Conservation (phyloP, 2,329 filamentous ascomycete species). For the Pseudocercospora fuligena region DNA sequence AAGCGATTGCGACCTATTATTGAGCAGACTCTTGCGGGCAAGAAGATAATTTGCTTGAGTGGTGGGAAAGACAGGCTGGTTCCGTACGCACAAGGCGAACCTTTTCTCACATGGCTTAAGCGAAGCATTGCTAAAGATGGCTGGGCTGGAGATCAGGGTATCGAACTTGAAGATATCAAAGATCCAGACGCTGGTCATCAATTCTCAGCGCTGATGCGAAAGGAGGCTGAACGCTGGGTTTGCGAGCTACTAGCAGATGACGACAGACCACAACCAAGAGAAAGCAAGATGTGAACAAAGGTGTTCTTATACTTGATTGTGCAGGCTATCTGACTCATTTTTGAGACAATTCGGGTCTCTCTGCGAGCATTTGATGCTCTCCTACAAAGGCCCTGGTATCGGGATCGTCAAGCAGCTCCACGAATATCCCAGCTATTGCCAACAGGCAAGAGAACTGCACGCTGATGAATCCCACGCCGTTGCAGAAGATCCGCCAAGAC, state of each 20-base stretch:
- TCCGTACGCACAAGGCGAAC: slow-evolving; percentile 65
- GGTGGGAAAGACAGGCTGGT: slow-evolving; percentile 74
- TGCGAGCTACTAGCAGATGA: slow-evolving; percentile 45
- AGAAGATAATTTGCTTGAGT: slow-evolving; percentile 67
- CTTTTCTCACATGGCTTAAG: slow-evolving; percentile 67
- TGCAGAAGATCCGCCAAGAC: background rate
- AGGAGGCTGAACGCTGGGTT: slow-evolving; percentile 69
- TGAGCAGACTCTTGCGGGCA: slow-evolving; percentile 54
- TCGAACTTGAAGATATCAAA: slow-evolving; percentile 67
- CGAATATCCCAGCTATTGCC: background rate
- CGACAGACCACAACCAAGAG: slow-evolving; percentile 16
- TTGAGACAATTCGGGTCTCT: background rate
- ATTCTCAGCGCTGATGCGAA: slow-evolving; percentile 71
- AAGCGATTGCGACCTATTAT: slow-evolving; percentile 45
- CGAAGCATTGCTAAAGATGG: slow-evolving; percentile 48
- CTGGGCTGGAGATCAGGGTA: slow-evolving; percentile 61
- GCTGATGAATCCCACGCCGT: background rate
- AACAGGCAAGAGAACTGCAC: background rate
- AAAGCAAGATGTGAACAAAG: slow-evolving; percentile 24
- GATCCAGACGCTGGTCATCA: slow-evolving; percentile 72
- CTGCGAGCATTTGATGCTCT: background rate
- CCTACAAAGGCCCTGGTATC: background rate
- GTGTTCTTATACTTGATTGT: too few relatives aligned
- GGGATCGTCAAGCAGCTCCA: background rate
- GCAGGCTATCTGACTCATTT: background rate